Percentiles rank a stretch among this genome's conserved stretches.
Conservation (phyloP, 805 yeast genomes). For the Saccharomycopsis javanensis region DNA sequence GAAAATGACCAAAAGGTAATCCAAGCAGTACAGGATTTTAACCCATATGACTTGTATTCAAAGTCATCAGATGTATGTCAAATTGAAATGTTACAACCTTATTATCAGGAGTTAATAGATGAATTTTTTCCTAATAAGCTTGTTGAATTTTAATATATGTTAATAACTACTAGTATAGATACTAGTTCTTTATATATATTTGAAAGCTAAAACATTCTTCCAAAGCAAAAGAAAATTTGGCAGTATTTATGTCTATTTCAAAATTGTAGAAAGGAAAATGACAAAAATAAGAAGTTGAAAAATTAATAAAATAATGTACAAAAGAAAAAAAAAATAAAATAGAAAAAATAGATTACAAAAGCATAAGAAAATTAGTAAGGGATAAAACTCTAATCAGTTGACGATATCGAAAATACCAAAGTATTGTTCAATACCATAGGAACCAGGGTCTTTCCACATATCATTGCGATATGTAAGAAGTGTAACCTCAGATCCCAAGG, state of each 20-base stretch:
- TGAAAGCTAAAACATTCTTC: too few relatives aligned
- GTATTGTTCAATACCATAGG: constrained; percentile 75
- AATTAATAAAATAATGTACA: background rate
- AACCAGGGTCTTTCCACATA: constrained; percentile 80
- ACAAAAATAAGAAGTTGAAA: constrained; percentile 1
- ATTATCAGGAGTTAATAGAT: constrained; percentile 53
- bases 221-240: too few relatives aligned
- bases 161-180: too few relatives aligned
- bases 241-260: background rate
- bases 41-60: constrained; percentile 60
- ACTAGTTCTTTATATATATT: too few relatives aligned
- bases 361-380: too few relatives aligned
- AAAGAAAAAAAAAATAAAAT: background rate
- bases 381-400: constrained; percentile 17
- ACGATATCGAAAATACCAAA: constrained; percentile 53
- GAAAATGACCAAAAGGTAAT: constrained; percentile 52
- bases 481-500: constrained; percentile 50
- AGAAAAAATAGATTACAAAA: background rate
- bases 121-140: constrained; percentile 52
- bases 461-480: constrained; percentile 77
- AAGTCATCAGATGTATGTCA: constrained; percentile 44
- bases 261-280: background rate
- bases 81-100: constrained; percentile 43
- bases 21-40: constrained; percentile 55
- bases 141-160: constrained; percentile 43